Base-by-base conservation (phyloP, 225 moss, liverwort and hornwort genomes). In the Lunularia cruciata region DNA sequence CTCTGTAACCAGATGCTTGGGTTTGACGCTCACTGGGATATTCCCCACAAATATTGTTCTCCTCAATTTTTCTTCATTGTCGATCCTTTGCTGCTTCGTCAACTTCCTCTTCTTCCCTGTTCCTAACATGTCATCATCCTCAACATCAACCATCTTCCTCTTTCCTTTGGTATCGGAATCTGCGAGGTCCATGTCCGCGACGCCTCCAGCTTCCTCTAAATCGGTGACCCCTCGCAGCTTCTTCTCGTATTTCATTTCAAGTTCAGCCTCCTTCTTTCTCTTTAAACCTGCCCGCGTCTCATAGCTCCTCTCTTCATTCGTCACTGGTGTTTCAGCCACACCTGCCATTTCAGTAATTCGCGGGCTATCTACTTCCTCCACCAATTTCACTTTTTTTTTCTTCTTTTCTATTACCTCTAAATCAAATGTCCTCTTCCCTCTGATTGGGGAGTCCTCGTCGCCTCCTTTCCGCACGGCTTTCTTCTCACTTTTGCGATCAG, bases 11-110 rank as follows among this genome's bases (percentile, higher is more conserved):
- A 98, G 71, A 20, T 90, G 85, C 67, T 89, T 98, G 52, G 85
- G 81, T 69, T 93, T 93, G 73, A 91, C 83, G 7, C 72, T 69
- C 8, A 79, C 75, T 1, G 96, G 85, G 55, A 98, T 68, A 73
- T 98, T 98, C 35, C 93, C 96, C 53, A 98, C 83, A 59, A 98
- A 93, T 26, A 98, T 78, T 33, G 96, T 98, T 54, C 96, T 89
- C 47, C 53, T 81, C 65, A 85, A 63, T 76, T 86, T 85, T 47
- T 78, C 80, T 65, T 87, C 89, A 57, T 88, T 83, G 28, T 86
- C 78, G 63, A 73, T 40, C 37, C 65, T 70, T 63, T 87, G 83
- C 69, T 79, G 73, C 75, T 76, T 86, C 13, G 81, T 84, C 69
- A 60, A 78, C 70, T 67, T 90, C 80, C 79, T 90, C 75, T 81